phyloP scores from a whole-genome alignment of 495 filamentous ascomycete species.

The Penicillium coprophilum region DNA sequence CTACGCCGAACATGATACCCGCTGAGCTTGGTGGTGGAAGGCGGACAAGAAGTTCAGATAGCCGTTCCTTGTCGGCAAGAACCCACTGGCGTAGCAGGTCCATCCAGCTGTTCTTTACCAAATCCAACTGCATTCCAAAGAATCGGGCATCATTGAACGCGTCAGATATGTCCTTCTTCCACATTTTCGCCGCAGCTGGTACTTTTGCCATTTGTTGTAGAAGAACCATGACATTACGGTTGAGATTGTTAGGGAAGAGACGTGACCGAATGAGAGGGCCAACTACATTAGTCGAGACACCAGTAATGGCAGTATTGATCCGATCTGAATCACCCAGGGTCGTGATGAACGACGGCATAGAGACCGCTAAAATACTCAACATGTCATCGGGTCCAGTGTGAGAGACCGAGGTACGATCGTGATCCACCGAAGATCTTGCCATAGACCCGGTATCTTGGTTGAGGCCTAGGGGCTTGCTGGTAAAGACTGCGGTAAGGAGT shows the following conservation, averaged over 20 bases:
- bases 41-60: conserved; percentile 75
- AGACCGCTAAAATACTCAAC: conserved; percentile 71
- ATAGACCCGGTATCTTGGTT: conserved; percentile 45
- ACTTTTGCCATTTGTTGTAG: conserved; percentile 75
- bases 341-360: conserved; percentile 80
- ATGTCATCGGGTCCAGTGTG: conserved; percentile 67
- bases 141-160: conserved; percentile 89
- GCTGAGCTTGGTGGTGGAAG: conserved; percentile 87
- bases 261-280: conserved; percentile 81
- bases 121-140: conserved; percentile 62
- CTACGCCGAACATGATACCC: conserved; percentile 96
- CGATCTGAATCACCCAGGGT: conserved; percentile 85
- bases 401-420: conserved; percentile 41
- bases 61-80: conserved; percentile 80
- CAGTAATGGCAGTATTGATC: conserved; percentile 69
- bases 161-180: conserved; percentile 90
- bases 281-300: conserved; percentile 81
- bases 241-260: conserved; percentile 83
- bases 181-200: conserved; percentile 77
- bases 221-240: conserved; percentile 65
- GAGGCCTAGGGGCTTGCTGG: conserved; percentile 71
- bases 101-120: conserved; percentile 76
- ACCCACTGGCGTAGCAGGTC: conserved; percentile 80
- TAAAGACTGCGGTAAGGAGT: conserved; percentile 86
- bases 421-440: conserved; percentile 45